These are phyloP conservation scores for Gypsophila paniculata DNA, from an alignment of 179 eudicot species.

Conservation along the genomic window DNA sequence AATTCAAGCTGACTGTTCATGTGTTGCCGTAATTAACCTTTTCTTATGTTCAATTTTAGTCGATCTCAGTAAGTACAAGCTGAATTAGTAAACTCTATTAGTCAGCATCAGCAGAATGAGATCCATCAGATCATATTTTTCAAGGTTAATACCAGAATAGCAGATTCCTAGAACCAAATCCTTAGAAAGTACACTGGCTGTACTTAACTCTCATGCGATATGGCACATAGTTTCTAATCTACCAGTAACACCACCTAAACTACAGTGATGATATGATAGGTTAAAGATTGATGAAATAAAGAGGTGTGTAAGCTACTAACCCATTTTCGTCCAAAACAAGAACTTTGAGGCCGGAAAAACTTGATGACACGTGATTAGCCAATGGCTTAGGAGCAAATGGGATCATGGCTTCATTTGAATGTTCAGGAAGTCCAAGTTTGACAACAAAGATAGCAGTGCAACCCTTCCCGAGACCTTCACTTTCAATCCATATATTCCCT, in stretches of 20 bases:
- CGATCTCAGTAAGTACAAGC: background rate
- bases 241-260: background rate
- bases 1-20: background rate
- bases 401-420: constrained; percentile 37
- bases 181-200: background rate
- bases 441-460: constrained; percentile 62
- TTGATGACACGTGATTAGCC: constrained; percentile 37
- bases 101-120: background rate
- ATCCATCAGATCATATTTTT: background rate
- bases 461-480: constrained; percentile 78
- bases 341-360: constrained; percentile 70
- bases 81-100: background rate
- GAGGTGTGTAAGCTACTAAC: constrained; percentile 40
- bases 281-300: background rate
- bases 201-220: background rate
- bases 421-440: constrained; percentile 61
- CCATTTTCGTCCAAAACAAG: constrained; percentile 79
- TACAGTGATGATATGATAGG: background rate
- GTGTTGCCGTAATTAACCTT: background rate
- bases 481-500: constrained; percentile 74
- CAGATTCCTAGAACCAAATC: background rate
- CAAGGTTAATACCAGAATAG: background rate
- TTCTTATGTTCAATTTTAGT: background rate
- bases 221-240: background rate
- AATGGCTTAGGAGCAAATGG: constrained; percentile 42